These are phyloP conservation scores for Coemansia asiatica DNA, from an alignment of 192 early-diverging fungal genomes.

Conservation along the genomic window DNA sequence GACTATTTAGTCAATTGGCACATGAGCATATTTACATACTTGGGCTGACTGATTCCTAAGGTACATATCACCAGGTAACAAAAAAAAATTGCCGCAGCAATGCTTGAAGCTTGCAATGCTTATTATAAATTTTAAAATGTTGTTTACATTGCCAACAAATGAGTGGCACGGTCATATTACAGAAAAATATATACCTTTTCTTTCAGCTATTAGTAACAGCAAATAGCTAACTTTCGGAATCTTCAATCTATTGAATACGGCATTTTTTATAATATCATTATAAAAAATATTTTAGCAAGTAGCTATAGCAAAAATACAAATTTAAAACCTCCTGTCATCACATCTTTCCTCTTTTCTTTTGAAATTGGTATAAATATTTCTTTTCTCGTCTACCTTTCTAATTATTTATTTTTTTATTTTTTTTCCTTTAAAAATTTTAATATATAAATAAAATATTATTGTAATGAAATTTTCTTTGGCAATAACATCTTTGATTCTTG, in stretches of 20 bases:
- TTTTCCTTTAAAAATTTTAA: background rate
- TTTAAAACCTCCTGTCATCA: too few species aligned
- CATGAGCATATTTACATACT: too few species aligned
- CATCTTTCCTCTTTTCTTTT: too few species aligned
- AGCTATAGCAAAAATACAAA: background rate
- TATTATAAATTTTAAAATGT: too few species aligned
- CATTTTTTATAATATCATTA: constrained; percentile 6
- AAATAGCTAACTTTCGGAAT: background rate
- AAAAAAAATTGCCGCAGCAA: too few species aligned
- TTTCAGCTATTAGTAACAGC: background rate
- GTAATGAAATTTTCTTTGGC: background rate
- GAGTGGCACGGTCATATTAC: too few species aligned
- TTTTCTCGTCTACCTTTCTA: constrained; percentile 10
- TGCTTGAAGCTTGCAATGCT: too few species aligned
- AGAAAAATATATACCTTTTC: background rate
- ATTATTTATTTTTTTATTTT: constrained; percentile 3
- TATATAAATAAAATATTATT: background rate
- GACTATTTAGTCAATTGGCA: too few species aligned
- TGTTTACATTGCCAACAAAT: too few species aligned
- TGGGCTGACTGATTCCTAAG: too few species aligned
- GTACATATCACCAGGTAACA: too few species aligned
- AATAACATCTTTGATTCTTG: background rate
- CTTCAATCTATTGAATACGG: background rate
- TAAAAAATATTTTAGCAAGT: background rate
- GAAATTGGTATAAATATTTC: too few species aligned